A percentile compares a stretch with the other conserved stretches of the same genome.
phyloP scores from a whole-genome alignment of 1,284 basidiomycete genomes.

The Ceratobasidium sp. region DNA sequence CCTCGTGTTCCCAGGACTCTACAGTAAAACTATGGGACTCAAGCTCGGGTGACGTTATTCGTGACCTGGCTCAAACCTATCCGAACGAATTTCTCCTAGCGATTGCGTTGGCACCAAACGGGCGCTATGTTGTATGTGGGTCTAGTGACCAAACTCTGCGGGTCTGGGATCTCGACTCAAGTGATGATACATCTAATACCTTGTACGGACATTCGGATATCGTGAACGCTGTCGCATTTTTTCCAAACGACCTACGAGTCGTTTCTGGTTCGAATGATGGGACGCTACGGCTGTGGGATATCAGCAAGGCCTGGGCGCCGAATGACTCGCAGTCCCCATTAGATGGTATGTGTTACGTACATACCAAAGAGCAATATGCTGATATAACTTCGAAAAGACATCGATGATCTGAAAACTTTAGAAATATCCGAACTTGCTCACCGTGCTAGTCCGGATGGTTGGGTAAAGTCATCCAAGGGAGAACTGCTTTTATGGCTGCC shows the following conservation, averaged over 20 bases:
- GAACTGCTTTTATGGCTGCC: background rate
- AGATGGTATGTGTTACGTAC: background rate
- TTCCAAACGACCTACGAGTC: background rate
- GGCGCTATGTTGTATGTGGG: background rate
- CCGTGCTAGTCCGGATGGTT: background rate
- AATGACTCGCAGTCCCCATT: background rate
- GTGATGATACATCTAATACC: background rate
- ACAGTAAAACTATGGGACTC: background rate
- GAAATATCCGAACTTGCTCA: background rate
- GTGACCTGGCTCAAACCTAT: background rate
- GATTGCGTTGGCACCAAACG: background rate
- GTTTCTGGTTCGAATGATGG: slow-evolving; percentile 6
- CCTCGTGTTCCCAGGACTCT: background rate
- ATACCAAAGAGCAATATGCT: background rate
- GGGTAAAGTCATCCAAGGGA: background rate
- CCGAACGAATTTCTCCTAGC: background rate
- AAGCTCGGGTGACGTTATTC: background rate
- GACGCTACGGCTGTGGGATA: background rate
- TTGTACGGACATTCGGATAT: background rate
- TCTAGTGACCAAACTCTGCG: background rate
- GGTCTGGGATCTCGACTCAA: background rate
- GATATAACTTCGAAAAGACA: background rate
- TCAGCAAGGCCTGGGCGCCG: background rate
- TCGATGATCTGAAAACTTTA: background rate
- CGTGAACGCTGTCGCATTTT: background rate